Base-by-base conservation (phyloP, 139 green algal species). In the Coelastrella sp. region DNA sequence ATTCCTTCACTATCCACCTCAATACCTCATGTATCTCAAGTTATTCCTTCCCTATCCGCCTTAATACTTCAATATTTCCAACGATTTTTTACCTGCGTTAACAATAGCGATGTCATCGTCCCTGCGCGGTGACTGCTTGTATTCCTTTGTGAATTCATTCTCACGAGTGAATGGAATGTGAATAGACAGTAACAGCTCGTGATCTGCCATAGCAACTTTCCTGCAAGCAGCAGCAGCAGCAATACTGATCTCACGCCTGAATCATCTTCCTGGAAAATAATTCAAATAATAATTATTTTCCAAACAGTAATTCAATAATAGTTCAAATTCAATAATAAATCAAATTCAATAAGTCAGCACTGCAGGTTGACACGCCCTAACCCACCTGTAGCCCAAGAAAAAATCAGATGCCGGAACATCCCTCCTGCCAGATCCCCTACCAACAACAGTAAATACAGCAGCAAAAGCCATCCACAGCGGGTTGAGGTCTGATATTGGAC, bases 31-130 rank as follows among this genome's bases (percentile, higher is more conserved):
- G n/a, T n/a, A n/a, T n/a, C n/a, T n/a, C n/a, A n/a, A n/a, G n/a
- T n/a, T n/a, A n/a, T n/a, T n/a, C n/a, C n/a, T n/a, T n/a, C n/a
- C n/a, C 35, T 49, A 3, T 49, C 35, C 35, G 3, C 3, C 35
- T 49, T 49, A 3, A 49, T 49, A 49, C 35, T 49, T 49, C 1
- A 49, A 49, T 1, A 49, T 1, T 49, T 49, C 3, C 1, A 49
- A 49, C 1, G 35, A 49, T 49, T 1, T 49, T 17, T 57, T 59
- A 88, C 84, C 84, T 24, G 96, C 97, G 87, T 98, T 99, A 57
- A 99, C 98, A 85, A 99, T 99, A 19, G 98, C 98, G 79, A 99
- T 99, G 95, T 99, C 98, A 88, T 99, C 98, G 82, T 99, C 98
- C 0, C 97, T 90, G 3, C 98, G 91, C 83, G 98, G 97, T 5